Conservation (phyloP, 202 grass and related monocot species). For the Eragrostis tef region DNA sequence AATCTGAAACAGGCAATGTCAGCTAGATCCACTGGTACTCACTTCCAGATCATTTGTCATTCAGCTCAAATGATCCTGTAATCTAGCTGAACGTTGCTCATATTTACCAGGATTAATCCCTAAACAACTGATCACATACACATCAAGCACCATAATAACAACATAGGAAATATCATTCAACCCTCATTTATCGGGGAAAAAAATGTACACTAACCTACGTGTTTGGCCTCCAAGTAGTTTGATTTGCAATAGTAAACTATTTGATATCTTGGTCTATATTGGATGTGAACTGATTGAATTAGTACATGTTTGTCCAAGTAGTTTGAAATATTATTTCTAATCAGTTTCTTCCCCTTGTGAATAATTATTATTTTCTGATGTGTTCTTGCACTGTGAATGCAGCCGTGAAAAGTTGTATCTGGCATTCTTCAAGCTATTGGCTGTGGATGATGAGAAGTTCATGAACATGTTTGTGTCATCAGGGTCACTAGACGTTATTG, state of each 20-base stretch:
- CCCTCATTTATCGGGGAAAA: neutral
- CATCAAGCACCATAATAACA: neutral
- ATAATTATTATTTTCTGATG: too few relatives aligned
- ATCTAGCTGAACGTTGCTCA: neutral
- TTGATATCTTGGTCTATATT: neutral
- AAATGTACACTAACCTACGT: neutral
- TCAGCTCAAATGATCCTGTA: conserved; percentile 1
- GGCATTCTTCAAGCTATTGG: too few relatives aligned
- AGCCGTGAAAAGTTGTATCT: too few relatives aligned
- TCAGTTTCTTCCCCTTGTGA: conserved; percentile 38
- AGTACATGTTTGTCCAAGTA: neutral
- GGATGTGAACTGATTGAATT: neutral
- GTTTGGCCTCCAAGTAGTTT: conserved; percentile 6
- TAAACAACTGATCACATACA: neutral
- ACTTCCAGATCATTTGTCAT: neutral
- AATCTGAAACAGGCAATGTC: neutral
- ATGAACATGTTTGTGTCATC: conserved; percentile 96
- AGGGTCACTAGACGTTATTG: conserved; percentile 70
- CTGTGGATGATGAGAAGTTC: conserved; percentile 89
- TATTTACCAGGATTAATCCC: neutral
- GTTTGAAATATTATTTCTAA: conserved; percentile 29
- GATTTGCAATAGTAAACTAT: conserved; percentile 19
- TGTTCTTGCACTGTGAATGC: too few relatives aligned
- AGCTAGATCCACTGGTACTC: neutral
- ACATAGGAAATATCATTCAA: neutral